phyloP scores from a whole-genome alignment of 495 filamentous ascomycete genomes.

The Aspergillus ellipticus region DNA sequence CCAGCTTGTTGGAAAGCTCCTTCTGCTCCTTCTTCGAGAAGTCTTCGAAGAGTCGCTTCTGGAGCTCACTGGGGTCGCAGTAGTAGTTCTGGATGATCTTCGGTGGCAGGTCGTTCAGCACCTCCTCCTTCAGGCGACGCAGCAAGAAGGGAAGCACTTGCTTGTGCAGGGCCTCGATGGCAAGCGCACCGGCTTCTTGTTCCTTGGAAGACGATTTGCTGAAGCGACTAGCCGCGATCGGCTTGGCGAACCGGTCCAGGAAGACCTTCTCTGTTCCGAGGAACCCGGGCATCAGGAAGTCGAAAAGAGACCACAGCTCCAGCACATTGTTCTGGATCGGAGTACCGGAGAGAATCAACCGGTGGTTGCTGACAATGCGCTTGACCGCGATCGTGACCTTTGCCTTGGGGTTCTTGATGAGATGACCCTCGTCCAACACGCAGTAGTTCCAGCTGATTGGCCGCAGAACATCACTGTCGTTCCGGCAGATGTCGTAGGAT shows the following conservation, averaged over 20 bases:
- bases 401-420: constrained; percentile 97
- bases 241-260: constrained; percentile 94
- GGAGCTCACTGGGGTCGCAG: constrained; percentile 94
- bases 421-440: constrained; percentile 93
- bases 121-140: constrained; percentile 95
- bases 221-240: constrained; percentile 90
- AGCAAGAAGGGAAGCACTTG: constrained; percentile 96
- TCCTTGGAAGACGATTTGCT: constrained; percentile 97
- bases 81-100: constrained; percentile 99
- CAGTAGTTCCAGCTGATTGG: constrained; percentile 94
- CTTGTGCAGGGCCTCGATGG: constrained; percentile 95
- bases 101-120: constrained; percentile 90
- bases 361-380: constrained; percentile 80
- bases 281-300: constrained; percentile 99
- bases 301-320: constrained; percentile 98
- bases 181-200: constrained; percentile 92
- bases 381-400: constrained; percentile 93
- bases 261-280: constrained; percentile 98
- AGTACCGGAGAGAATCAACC: constrained; percentile 92
- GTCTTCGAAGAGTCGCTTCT: constrained; percentile 92
- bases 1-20: constrained; percentile 72
- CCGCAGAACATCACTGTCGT: constrained; percentile 81
- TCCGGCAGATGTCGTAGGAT: constrained; percentile 94
- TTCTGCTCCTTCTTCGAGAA: constrained; percentile 91
- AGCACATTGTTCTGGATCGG: constrained; percentile 98